A percentile compares a stretch with the other conserved stretches of the same genome.
Evolutionary conservation across 495 filamentous ascomycete species (phyloP).

Genomic region (Aspergillus ostianus): DNA sequence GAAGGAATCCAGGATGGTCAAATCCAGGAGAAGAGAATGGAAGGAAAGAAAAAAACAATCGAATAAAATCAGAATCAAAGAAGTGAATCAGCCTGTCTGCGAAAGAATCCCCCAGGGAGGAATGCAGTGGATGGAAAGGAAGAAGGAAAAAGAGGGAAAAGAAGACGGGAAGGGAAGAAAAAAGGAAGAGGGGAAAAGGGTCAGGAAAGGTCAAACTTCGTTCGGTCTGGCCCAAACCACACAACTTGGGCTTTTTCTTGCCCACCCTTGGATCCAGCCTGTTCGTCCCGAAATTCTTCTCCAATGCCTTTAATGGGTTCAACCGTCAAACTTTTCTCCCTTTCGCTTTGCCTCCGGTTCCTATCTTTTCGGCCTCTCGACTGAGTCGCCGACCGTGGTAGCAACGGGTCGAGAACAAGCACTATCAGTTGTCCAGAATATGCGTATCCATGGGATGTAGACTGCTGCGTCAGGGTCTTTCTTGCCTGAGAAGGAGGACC

Average conservation of each 20-base stretch:
- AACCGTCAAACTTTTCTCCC: not conserved
- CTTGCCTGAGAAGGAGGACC: too few species aligned
- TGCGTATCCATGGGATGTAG: not conserved
- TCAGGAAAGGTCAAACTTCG: not conserved
- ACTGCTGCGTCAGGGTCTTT: not conserved
- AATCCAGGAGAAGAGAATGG: slow-evolving; percentile 39
- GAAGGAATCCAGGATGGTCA: slow-evolving; percentile 41
- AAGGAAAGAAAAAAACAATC: slow-evolving; percentile 29
- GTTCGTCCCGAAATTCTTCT: slow-evolving; percentile 3
- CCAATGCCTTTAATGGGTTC: not conserved
- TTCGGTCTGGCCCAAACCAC: slow-evolving; percentile 1
- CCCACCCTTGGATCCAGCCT: not conserved
- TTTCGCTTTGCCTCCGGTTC: not conserved
- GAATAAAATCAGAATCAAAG: slow-evolving; percentile 22
- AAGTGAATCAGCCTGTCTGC: slow-evolving; percentile 4
- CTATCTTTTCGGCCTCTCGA: not conserved
- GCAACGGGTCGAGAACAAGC: not conserved
- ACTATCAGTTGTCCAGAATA: not conserved
- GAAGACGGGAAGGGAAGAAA: slow-evolving; percentile 18
- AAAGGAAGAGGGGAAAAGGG: slow-evolving; percentile 7
- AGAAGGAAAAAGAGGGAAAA: slow-evolving; percentile 28
- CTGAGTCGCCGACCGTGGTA: not conserved
- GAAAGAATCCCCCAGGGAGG: slow-evolving; percentile 27
- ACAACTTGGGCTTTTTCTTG: not conserved
- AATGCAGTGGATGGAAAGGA: slow-evolving; percentile 27